Evolutionary conservation across 306 rosid genomes (phyloP), one percentile per base, ranked within the genome.

Genomic region (Gynostemma pentaphyllum): DNA sequence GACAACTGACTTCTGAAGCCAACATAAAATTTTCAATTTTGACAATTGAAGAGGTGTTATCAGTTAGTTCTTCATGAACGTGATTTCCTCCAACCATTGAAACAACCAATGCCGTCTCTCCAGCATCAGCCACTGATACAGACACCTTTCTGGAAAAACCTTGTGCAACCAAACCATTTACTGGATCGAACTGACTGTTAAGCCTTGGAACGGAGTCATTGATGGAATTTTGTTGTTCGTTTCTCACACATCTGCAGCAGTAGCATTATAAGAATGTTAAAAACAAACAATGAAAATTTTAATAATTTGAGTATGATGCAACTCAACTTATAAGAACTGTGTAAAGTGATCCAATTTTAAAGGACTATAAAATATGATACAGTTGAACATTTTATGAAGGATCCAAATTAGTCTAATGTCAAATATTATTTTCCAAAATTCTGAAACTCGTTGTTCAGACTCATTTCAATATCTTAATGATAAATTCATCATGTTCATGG

Each of bases 31-130:
- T 68, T 78, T 84, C 83, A 69, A 68, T 74, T 73, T 71, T 45
- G 59, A 64, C 47, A 46, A 74, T 68, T 67, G 86, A 70, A 29
- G 48, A 60, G 51, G 32, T 47, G 62, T 75, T 76, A 61, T 74
- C 79, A 47, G 66, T 68, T 79, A 79, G 73, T 71, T 69, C 72
- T 56, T 67, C 79, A 52, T 67, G 55, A 75, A 69, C 51, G 50
- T 79, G 78, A 47, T 67, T 75, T 67, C 70, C 75, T 61, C 76
- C 96, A 71, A 86, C 83, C 86, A 86, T 74, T 2, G 96, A 92
- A 74, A 92, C 90, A 71, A 92, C 96, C 72, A 92, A 72, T 74
- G 96, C 94, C 16, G 94, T 92, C 75, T 92, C 96, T 68, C 96
- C 99, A 29, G 82, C 50, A 84, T 92, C 99, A 68, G 90, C 95